Base-by-base conservation (phyloP, 2,329 filamentous ascomycete genomes). In the Phialophora macrospora region DNA sequence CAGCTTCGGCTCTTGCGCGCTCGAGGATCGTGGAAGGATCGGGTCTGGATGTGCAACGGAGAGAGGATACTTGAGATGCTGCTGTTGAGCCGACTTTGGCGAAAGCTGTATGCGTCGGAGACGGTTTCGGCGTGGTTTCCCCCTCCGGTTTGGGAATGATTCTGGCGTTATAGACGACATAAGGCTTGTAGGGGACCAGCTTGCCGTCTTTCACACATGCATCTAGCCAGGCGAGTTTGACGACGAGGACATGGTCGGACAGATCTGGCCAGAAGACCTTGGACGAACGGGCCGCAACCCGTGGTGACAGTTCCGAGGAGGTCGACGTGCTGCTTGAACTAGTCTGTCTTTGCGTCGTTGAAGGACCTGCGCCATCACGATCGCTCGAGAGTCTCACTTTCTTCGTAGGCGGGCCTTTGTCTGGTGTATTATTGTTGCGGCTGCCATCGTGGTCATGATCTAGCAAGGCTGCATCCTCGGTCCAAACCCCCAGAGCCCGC, bases 401-500 rank as follows among this genome's bases (percentile, higher is more conserved):
- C 63, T 68, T 68, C 41, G 52, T 57, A n/a, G 57, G 22, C n/a
- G 56, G 63, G 24, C 60, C 63, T 26, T 49, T 48, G 8, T 55
- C 38, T 14, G 9, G 20, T 17, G 11, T 0, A 11, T 17, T 7
- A 22, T 24, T 26, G 22, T 22, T n/a, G 22, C 41, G 9, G 32
- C 24, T 28, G 4, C 24, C 17, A 30, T 22, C 38, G 41, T 41
- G 22, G 38, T 44, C 51, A 5, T 12, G n/a, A 26, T 61, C 55
- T 1, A 66, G 66, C 26, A 69, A 57, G 6, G 59, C 17, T 22
- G 60, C 41, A 57, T 81, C 77, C 59, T 82, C 75, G 49, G 79
- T 80, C 75, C 77, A 79, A 2, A 97, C 71, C 14, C 87, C 88
- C 54, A 86, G 84, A 6, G 86, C 84, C 60, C 91, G 84, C 67